A percentile compares a stretch with the other conserved stretches of the same genome.
These are phyloP conservation scores for Aspergillus clavatus DNA, from an alignment of 2,329 filamentous ascomycete species.

Conservation along the genomic window DNA sequence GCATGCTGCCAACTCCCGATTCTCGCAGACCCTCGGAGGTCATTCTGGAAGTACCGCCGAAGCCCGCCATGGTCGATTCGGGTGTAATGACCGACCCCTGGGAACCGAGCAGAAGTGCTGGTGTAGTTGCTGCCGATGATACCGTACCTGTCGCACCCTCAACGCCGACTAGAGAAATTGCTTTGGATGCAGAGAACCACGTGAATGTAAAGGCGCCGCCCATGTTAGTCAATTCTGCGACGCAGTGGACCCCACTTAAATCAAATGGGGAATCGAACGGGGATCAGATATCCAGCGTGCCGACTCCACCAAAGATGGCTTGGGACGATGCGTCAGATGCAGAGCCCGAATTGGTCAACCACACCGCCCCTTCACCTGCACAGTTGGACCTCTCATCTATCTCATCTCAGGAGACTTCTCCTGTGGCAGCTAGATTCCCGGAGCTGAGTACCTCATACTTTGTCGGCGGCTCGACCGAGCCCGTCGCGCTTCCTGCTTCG, in stretches of 20 bases:
- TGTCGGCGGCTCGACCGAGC: conserved; percentile 26
- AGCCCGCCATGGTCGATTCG: conserved; percentile 53
- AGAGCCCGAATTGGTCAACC: conserved; percentile 13
- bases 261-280: conserved; percentile 14
- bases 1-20: conserved; percentile 24
- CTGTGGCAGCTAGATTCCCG: conserved; percentile 40
- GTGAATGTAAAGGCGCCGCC: conserved; percentile 17
- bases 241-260: conserved; percentile 41
- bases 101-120: conserved; percentile 33
- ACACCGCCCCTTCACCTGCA: conserved; percentile 15
- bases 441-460: conserved; percentile 32
- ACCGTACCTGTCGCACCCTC: conserved; percentile 16
- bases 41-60: conserved; percentile 19
- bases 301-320: conserved; percentile 38
- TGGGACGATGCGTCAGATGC: conserved; percentile 30
- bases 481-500: conserved; percentile 17
- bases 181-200: conserved; percentile 14
- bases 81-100: conserved; percentile 60
- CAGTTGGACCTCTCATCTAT: conserved; percentile 32
- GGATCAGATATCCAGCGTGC: conserved; percentile 29
- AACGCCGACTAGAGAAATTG: conserved; percentile 16
- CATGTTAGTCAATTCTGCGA: conserved; percentile 36
- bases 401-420: conserved; percentile 31
- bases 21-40: conserved; percentile 31
- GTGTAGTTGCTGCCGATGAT: conserved; percentile 19